These are phyloP conservation scores for Spinacia oleracea DNA, from an alignment of 179 eudicot genomes.

Conservation along the genomic window DNA sequence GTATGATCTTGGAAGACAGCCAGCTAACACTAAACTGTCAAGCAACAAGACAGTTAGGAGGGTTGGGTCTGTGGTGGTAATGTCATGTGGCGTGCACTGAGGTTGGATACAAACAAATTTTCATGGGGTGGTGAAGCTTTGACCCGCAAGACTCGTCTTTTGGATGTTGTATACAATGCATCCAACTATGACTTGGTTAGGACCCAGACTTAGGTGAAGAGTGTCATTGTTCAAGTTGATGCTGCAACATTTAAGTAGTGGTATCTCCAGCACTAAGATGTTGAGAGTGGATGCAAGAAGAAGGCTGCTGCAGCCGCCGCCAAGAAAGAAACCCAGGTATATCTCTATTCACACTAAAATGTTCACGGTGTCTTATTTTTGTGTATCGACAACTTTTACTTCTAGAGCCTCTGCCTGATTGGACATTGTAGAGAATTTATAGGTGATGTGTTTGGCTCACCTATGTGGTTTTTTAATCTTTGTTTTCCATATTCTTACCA, in stretches of 20 bases:
- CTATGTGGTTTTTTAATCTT: no score
- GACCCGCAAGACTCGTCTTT: slow-evolving; percentile 49
- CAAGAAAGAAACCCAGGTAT: slow-evolving; percentile 49
- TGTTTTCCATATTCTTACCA: no score
- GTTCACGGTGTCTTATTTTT: background rate
- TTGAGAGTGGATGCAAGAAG: slow-evolving; percentile 58
- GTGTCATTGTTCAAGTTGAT: slow-evolving; percentile 63
- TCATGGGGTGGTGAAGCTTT: slow-evolving; percentile 58
- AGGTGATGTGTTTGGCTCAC: background rate
- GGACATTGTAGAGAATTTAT: no score
- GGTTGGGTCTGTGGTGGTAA: slow-evolving; percentile 57
- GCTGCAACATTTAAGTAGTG: slow-evolving; percentile 61
- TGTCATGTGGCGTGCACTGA: slow-evolving; percentile 56
- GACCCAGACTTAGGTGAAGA: slow-evolving; percentile 58
- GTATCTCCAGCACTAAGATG: slow-evolving; percentile 53
- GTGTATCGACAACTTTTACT: background rate
- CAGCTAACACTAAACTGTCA: slow-evolving; percentile 49
- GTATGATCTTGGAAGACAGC: slow-evolving; percentile 57
- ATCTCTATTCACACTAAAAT: no score
- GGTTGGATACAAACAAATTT: slow-evolving; percentile 52
- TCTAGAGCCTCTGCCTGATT: no score
- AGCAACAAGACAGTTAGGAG: slow-evolving; percentile 62
- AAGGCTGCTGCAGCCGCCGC: slow-evolving; percentile 42
- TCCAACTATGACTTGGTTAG: slow-evolving; percentile 60
- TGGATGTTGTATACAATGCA: slow-evolving; percentile 55